Conservation (phyloP, 805 yeast genomes). For the Candida silvicultrix region DNA sequence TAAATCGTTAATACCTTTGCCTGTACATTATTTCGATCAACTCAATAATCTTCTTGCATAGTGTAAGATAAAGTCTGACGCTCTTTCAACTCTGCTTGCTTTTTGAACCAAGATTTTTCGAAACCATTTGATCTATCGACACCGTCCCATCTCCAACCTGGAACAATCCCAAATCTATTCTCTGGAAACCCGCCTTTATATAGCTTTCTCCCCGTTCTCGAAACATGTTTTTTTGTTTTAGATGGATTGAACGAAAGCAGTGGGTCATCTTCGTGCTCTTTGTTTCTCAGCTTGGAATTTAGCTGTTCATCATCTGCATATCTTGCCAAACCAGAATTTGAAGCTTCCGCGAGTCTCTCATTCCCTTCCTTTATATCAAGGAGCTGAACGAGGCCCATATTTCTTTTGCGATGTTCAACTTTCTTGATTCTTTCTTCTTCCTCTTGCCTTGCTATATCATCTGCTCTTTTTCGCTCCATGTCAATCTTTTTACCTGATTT, state of each 20-base stretch:
- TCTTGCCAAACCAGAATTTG: constrained; percentile 21
- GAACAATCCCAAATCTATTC: constrained; percentile 69
- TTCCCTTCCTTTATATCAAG: constrained; percentile 30
- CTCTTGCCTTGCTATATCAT: constrained; percentile 21
- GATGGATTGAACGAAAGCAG: constrained; percentile 38
- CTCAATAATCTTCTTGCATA: constrained; percentile 34
- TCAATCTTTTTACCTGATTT: constrained; percentile 49
- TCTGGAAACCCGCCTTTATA: constrained; percentile 51
- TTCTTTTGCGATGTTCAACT: constrained; percentile 22
- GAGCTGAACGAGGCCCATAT: constrained; percentile 34
- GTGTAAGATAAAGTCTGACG: constrained; percentile 26
- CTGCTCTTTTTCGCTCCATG: constrained; percentile 23
- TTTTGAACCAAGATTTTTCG: constrained; percentile 55
- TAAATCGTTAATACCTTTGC: not conserved
- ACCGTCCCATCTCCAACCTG: constrained; percentile 91
- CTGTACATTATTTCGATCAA: too few species aligned
- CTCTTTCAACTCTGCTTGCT: constrained; percentile 30
- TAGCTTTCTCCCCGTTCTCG: constrained; percentile 43
- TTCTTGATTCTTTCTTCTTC: constrained; percentile 23
- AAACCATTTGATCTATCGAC: constrained; percentile 86
- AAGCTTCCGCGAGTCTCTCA: constrained; percentile 21
- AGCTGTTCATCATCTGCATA: constrained; percentile 34
- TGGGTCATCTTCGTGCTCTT: constrained; percentile 57
- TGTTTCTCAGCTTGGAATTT: constrained; percentile 26
- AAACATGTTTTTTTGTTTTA: constrained; percentile 17